Evolutionary conservation across 2,329 filamentous ascomycete genomes (phyloP).

Genomic region (Colletotrichum horii): DNA sequence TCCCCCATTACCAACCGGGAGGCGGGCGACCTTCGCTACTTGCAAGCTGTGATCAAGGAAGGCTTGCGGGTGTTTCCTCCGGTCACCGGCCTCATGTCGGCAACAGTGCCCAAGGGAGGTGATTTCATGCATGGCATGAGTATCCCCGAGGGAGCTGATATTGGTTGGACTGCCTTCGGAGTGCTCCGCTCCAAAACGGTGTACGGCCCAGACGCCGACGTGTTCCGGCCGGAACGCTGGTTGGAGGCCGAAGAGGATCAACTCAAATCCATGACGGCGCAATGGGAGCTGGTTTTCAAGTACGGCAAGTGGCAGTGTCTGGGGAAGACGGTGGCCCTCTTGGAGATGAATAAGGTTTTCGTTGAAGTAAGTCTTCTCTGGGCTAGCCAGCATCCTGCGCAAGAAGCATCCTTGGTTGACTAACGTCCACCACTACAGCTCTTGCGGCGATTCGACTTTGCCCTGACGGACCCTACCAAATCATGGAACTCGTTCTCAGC

Average conservation of each 20-base stretch:
- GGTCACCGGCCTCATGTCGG: slow-evolving; percentile 39
- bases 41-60: slow-evolving; percentile 57
- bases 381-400: background rate
- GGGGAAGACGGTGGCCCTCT: slow-evolving; percentile 48
- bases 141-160: slow-evolving; percentile 50
- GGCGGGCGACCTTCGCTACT: slow-evolving; percentile 45
- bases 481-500: slow-evolving; percentile 36
- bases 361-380: slow-evolving; percentile 39
- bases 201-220: slow-evolving; percentile 43
- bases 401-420: background rate
- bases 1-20: slow-evolving; percentile 37
- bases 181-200: slow-evolving; percentile 41
- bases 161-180: slow-evolving; percentile 47
- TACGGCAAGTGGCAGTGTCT: slow-evolving; percentile 48
- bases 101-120: slow-evolving; percentile 40
- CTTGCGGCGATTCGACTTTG: slow-evolving; percentile 35
- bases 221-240: slow-evolving; percentile 57
- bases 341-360: slow-evolving; percentile 50
- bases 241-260: slow-evolving; percentile 40
- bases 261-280: slow-evolving; percentile 38
- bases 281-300: slow-evolving; percentile 48
- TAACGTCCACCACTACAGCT: slow-evolving; percentile 29
- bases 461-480: slow-evolving; percentile 32
- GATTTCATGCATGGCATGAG: slow-evolving; percentile 41
- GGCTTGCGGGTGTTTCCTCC: slow-evolving; percentile 52